Evolutionary conservation across 345 rosid species (phyloP), one percentile per base, ranked within the genome.

Genomic region (Abelmoschus esculentus): DNA sequence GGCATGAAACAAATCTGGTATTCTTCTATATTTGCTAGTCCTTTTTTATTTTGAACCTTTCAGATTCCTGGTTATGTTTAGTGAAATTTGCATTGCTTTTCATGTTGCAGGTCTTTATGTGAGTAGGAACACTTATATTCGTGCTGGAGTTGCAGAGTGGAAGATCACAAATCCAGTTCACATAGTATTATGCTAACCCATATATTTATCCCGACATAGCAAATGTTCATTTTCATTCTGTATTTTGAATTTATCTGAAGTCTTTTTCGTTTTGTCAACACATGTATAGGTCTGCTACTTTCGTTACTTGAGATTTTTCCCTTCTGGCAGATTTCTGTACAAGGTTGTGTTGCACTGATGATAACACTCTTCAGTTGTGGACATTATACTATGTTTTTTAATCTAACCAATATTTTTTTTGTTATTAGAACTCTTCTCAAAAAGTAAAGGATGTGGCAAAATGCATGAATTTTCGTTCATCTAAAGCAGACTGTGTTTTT

Each of bases 71-170:
- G 18, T 53, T 53, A 53, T 38, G 57, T 42, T 29, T 76, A 26
- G 19, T 70, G 71, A 65, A 67, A 52, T 31, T 70, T 28, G 52
- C 72, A 19, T 60, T 44, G 70, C 26, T 69, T 66, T 71, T 70
- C 64, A 69, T 56, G 58, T 79, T 26, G 55, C 74, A 93, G 98
- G 98, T 76, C 83, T 93, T 32, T 93, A 91, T 62, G 98, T 91
- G 76, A 93, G 98, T 81, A 88, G 97, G 74, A 93, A 93, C 66
- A 91, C 97, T 49, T 93, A 91, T 80, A 87, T 93, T 36, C 95
- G 89, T 40, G 80, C 91, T 70, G 98, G 98, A 59, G 84, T 88
- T 77, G 83, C 91, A 9, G 97, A 93, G 74, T 93, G 98, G 98
- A 89, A 76, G 34, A 74, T 84, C 72, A 84, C 88, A 79, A 93